Conservation (phyloP, 352 stramenopile species). For the Phytopythium oedochilum region DNA sequence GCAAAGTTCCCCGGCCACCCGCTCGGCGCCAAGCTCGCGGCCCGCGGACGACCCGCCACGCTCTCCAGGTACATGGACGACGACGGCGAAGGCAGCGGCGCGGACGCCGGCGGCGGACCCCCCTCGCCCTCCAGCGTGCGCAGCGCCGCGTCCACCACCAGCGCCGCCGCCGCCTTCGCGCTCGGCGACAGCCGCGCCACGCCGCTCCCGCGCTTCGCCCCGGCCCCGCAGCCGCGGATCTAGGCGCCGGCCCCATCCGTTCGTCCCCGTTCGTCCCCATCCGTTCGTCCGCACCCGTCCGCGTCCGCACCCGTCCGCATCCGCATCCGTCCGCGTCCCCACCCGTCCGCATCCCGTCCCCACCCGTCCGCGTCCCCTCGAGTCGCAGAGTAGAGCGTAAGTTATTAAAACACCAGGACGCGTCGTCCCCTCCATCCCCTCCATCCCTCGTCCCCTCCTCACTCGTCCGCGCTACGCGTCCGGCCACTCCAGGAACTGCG, state of each 20-base stretch:
- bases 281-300: slow-evolving; percentile 32
- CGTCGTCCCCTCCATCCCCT: neutral
- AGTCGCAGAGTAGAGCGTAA: neutral
- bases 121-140: slow-evolving; percentile 14
- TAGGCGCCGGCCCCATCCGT: slow-evolving; percentile 5
- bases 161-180: slow-evolving; percentile 8
- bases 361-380: neutral
- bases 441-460: too few species aligned
- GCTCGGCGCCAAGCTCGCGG: too few species aligned
- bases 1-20: too few species aligned
- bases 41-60: slow-evolving; percentile 13
- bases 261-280: slow-evolving; percentile 4
- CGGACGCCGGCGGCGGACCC: too few species aligned
- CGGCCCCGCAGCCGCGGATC: too few species aligned
- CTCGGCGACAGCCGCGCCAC: slow-evolving; percentile 8
- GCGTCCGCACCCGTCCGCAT: slow-evolving; percentile 11
- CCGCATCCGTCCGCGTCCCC: neutral
- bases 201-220: too few species aligned
- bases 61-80: slow-evolving; percentile 55
- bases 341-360: neutral
- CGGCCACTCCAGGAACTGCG: slow-evolving; percentile 48
- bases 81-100: slow-evolving; percentile 34
- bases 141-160: slow-evolving; percentile 11
- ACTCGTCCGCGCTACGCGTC: too few species aligned
- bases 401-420: neutral